Evolutionary conservation across 345 rosid genomes (phyloP).

Genomic region (Aquilaria sinensis): DNA sequence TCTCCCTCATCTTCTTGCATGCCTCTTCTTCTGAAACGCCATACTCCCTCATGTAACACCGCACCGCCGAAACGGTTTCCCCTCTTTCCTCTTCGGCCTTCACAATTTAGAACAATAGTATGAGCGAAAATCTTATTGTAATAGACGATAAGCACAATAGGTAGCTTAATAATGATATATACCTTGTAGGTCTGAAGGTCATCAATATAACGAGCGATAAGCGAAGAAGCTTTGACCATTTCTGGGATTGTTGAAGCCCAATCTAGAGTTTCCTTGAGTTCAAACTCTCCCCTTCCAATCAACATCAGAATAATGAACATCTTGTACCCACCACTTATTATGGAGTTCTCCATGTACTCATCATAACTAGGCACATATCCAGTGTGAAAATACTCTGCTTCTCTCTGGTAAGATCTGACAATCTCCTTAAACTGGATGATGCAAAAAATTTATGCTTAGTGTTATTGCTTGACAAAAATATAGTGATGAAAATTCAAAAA

Average conservation of each 20-base stretch:
- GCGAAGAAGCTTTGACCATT: constrained; percentile 7
- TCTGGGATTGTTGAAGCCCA: constrained; percentile 13
- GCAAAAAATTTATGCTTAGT: too few relatives aligned
- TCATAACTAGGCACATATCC: constrained; percentile 15
- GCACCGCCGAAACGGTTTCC: not conserved
- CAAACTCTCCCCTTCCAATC: constrained; percentile 19
- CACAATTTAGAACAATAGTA: not conserved
- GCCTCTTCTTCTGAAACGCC: constrained; percentile 1
- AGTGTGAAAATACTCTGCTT: constrained; percentile 22
- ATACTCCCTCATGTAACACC: constrained; percentile 2
- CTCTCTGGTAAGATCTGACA: constrained; percentile 9
- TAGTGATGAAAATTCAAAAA: not conserved
- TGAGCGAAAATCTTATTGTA: too few relatives aligned
- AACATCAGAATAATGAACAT: not conserved
- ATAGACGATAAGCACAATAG: too few relatives aligned
- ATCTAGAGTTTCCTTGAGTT: constrained; percentile 12
- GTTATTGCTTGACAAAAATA: too few relatives aligned
- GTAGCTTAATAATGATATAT: too few relatives aligned
- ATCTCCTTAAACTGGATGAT: constrained; percentile 16
- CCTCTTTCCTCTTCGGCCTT: constrained; percentile 3
- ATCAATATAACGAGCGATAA: constrained; percentile 19
- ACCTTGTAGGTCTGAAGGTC: constrained; percentile 13
- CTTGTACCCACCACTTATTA: not conserved
- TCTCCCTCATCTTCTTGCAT: not conserved
- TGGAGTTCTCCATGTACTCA: constrained; percentile 20